Evolutionary conservation across 305 asterid species (phyloP).

Genomic region (Fraxinus baroniana): DNA sequence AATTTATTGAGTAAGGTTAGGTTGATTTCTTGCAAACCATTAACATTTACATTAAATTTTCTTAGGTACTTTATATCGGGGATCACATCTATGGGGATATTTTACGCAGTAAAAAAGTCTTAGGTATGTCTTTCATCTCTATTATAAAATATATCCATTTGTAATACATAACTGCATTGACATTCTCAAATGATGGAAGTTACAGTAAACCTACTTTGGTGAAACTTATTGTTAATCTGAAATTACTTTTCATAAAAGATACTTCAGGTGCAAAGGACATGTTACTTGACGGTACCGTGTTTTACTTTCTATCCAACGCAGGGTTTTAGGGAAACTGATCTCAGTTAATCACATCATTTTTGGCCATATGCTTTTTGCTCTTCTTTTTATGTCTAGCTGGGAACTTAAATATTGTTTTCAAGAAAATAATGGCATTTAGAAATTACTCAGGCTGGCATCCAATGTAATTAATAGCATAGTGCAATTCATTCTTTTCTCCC

Average conservation of each 20-base stretch:
- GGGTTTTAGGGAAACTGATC: slow-evolving; percentile 7
- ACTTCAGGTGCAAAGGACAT: not conserved
- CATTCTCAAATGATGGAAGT: not conserved
- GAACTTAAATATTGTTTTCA: slow-evolving; percentile 14
- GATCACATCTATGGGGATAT: slow-evolving; percentile 99
- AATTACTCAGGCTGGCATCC: not conserved
- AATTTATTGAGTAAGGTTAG: not conserved
- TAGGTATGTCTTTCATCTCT: slow-evolving; percentile 54
- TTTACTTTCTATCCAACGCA: not conserved
- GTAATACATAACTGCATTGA: not conserved
- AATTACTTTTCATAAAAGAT: not conserved
- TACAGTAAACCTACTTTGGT: not conserved
- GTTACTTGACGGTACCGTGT: not conserved
- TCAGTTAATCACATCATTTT: not conserved
- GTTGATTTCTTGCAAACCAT: slow-evolving; percentile 12
- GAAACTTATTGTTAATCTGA: not conserved
- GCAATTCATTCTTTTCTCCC: not conserved
- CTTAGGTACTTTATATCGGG: slow-evolving; percentile 95
- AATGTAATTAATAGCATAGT: not conserved
- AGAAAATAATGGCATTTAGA: slow-evolving; percentile 10
- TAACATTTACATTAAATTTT: slow-evolving; percentile 3
- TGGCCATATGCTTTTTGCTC: slow-evolving; percentile 1
- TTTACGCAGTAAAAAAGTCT: slow-evolving; percentile 89
- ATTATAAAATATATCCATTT: not conserved
- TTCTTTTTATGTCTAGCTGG: slow-evolving; percentile 14